These are phyloP conservation scores for Inonotus hispidus DNA, from an alignment of 1,284 basidiomycete species.

Conservation along the genomic window DNA sequence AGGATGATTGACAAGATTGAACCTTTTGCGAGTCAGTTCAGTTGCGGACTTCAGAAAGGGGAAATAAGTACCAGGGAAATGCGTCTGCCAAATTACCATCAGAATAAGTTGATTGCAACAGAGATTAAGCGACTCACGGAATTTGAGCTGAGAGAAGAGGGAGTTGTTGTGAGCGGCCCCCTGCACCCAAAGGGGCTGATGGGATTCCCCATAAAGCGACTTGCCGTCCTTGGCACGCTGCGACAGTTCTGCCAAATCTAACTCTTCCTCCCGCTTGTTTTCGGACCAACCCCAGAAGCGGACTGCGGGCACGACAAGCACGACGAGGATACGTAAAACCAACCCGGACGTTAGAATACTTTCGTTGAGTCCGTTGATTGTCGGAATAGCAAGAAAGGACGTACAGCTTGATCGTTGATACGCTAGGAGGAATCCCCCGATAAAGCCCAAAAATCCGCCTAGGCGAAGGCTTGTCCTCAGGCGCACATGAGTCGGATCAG, in stretches of 20 bases:
- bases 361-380: too few relatives aligned
- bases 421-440: conserved; percentile 89
- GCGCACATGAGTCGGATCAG: conserved; percentile 34
- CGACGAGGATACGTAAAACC: not conserved
- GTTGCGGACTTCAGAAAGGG: not conserved
- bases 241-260: conserved; percentile 73
- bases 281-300: conserved; percentile 98
- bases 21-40: conserved; percentile 43
- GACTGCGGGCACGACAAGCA: conserved; percentile 40
- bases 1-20: conserved; percentile 89
- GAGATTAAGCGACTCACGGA: conserved; percentile 55
- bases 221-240: conserved; percentile 69
- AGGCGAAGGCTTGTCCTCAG: conserved; percentile 36
- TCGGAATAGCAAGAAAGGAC: conserved; percentile 28
- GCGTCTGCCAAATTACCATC: conserved; percentile 38
- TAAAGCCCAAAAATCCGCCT: conserved; percentile 59
- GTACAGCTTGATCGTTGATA: conserved; percentile 87
- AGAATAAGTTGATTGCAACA: not conserved
- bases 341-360: not conserved
- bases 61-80: conserved; percentile 57
- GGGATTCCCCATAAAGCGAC: conserved; percentile 79
- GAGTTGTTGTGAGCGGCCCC: conserved; percentile 87
- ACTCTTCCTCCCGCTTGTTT: conserved; percentile 78
- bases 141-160: conserved; percentile 87
- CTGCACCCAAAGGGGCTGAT: conserved; percentile 85